Base-by-base conservation (phyloP, 805 yeast species). In the Cephaloascus albidus region DNA sequence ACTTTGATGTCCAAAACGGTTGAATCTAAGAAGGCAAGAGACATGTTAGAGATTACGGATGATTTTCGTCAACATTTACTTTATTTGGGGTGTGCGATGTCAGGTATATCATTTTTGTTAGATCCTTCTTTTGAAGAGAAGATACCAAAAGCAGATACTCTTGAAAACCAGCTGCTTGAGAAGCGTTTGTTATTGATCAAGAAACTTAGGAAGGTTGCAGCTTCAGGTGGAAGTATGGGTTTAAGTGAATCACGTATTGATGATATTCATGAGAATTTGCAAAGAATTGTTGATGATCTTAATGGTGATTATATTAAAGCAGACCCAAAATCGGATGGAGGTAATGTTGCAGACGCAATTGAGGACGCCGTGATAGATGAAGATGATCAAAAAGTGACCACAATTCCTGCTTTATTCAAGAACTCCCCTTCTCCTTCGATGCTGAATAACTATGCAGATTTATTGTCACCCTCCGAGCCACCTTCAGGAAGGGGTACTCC, bases 51-150 rank as follows among this genome's bases (percentile, higher is more conserved):
- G 16, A 45, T 60, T 3, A 56, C 75, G 2, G 90, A 85, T 46
- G 71, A 64, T 2, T 52, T 85, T 15, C 64, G 75, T 19, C 72
- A 70, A 44, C 70, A 74, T 47, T 60, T 84, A 20, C 60, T 77
- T 8, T 77, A 75, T 38, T 53, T 85, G 36, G 69, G 83, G 0
- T 76, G 78, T 42, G 61, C 78, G 0, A 46, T 82, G 3, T 76
- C 89, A 33, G 96, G 96, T 19, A 62, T 77, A 6, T 73, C 95
- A 27, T 67, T 72, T 35, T 60, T 88, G 30, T 75, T 85, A 49
- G 96, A 87, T 52, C 85, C 94, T 0, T 76, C 79, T 12, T 82
- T 67, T 47, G 67, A 70, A 35, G 75, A 68, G 34, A 68, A 67
- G 35, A 62, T 65, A 18, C 70, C 72, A 0, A 59, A 61, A 35